Percentiles rank a stretch among this genome's conserved stretches.
These are phyloP conservation scores for Didymella sp. DNA, from an alignment of 2,329 filamentous ascomycete genomes.

Conservation along the genomic window DNA sequence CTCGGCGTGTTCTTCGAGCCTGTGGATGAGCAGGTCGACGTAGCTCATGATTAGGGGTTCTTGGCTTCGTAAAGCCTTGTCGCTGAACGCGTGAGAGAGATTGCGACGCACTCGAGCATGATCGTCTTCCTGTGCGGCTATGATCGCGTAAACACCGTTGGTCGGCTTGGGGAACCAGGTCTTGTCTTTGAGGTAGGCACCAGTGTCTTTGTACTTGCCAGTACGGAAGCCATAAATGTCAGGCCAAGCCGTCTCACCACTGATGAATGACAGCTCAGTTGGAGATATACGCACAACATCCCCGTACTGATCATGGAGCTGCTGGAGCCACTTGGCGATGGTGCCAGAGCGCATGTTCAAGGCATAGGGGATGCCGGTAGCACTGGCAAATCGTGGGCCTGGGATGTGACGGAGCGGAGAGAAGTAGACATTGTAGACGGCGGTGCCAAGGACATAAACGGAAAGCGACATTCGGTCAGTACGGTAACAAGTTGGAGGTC, in stretches of 20 bases:
- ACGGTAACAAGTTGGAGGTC: background rate
- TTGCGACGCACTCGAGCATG: constrained; percentile 49
- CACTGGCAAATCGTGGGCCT: constrained; percentile 49
- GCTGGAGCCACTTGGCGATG: constrained; percentile 32
- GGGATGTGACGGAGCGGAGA: constrained; percentile 55
- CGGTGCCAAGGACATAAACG: constrained; percentile 22
- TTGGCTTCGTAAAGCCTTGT: constrained; percentile 52
- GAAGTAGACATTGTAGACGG: constrained; percentile 52
- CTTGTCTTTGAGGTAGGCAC: constrained; percentile 48
- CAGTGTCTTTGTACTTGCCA: constrained; percentile 46
- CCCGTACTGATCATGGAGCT: constrained; percentile 52
- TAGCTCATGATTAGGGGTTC: constrained; percentile 50
- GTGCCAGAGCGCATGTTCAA: constrained; percentile 36
- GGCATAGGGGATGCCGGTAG: constrained; percentile 44
- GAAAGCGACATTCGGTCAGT: constrained; percentile 15
- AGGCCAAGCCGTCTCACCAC: constrained; percentile 52
- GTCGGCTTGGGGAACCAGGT: constrained; percentile 44
- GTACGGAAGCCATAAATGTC: constrained; percentile 54
- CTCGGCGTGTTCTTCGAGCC: constrained; percentile 35
- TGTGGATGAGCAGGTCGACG: constrained; percentile 50
- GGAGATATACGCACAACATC: constrained; percentile 53
- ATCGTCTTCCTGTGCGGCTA: constrained; percentile 35
- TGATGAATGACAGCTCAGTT: constrained; percentile 54
- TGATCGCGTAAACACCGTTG: constrained; percentile 40
- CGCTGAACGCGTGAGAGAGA: constrained; percentile 53